Evolutionary conservation across 495 filamentous ascomycete species (phyloP), one percentile per base, ranked within the genome.

Genomic region (Aspergillus carlsbadensis): DNA sequence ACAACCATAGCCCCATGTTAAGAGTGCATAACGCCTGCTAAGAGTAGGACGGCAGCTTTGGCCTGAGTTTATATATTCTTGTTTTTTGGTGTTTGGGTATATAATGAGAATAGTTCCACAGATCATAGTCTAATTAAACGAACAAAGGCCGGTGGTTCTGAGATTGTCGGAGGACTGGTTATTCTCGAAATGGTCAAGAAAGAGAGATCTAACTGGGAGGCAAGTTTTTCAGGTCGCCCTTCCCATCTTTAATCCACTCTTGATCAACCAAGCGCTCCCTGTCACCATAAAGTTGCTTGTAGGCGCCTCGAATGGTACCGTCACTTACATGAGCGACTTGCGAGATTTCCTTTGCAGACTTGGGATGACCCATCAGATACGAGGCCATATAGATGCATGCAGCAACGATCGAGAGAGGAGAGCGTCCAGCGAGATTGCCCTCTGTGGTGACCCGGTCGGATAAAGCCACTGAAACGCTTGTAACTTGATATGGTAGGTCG

Each of bases 321-420:
- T 98, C 94, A 65, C 91, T 96, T 26, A 97, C 94, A 56, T 89
- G 89, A 5, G 87, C 88, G 15, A 94, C 86, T 1, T 57, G 54
- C 1, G 87, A 87, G 59, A 98, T 96, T 51, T 96, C 88, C 70
- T 93, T 94, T 37, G 92, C 85, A 6, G 81, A 78, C 67, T 87
- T 88, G n/a, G 81, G 71, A 36, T 90, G 78, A 43, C 87, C 89
- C 81, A 92, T 86, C 18, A 97, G 77, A 65, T 91, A 82, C 0
- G 89, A 90, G 7, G 90, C 86, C 84, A 96, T 92, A 77, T 94
- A 98, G 70, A 98, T 97, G 69, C 90, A 96, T 37, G 93, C 92
- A 15, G 91, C 93, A 3, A 94, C 94, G 44, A 92, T 88, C 6
- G 94, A 97, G 34, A 98, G 82, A 7, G 94, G 94, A 37, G 94